Conservation (phyloP, 1,284 basidiomycete genomes). For the Tilletia walkeri region DNA sequence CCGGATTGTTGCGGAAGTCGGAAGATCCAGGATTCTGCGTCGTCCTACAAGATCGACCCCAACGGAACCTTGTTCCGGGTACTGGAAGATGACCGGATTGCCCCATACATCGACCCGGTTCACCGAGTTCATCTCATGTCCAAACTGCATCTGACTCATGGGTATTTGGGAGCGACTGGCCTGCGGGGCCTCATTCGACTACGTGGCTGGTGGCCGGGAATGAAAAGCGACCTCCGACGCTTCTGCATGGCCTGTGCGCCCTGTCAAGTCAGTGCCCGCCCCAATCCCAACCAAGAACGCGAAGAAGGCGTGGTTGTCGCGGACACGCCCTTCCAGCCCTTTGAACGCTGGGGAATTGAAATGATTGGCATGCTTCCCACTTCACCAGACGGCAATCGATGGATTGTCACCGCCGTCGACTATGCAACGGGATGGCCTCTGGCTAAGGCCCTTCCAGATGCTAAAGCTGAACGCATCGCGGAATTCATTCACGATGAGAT, state of each 20-base stretch:
- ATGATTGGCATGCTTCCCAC: slow-evolving; percentile 12
- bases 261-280: slow-evolving; percentile 15
- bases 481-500: slow-evolving; percentile 16
- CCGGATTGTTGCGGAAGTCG: neutral
- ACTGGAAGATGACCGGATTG: neutral
- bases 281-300: slow-evolving; percentile 15
- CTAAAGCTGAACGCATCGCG: slow-evolving; percentile 16
- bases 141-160: slow-evolving; percentile 7
- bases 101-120: slow-evolving; percentile 14
- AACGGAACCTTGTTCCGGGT: slow-evolving; percentile 6
- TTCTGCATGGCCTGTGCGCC: slow-evolving; percentile 12
- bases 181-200: neutral
- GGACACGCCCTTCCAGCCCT: slow-evolving; percentile 10
- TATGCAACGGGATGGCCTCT: slow-evolving; percentile 21
- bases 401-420: slow-evolving; percentile 18
- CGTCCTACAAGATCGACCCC: neutral
- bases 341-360: slow-evolving; percentile 21
- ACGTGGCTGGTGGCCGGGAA: slow-evolving; percentile 18
- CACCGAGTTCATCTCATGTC: slow-evolving; percentile 10
- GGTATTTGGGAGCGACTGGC: slow-evolving; percentile 2
- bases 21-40: too few relatives aligned
- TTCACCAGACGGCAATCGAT: slow-evolving; percentile 5
- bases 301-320: slow-evolving; percentile 14
- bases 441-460: slow-evolving; percentile 7
- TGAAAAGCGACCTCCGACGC: slow-evolving; percentile 7